These are phyloP conservation scores for Trametes cubensis DNA, from an alignment of 768 basidiomycete genomes.

Conservation along the genomic window DNA sequence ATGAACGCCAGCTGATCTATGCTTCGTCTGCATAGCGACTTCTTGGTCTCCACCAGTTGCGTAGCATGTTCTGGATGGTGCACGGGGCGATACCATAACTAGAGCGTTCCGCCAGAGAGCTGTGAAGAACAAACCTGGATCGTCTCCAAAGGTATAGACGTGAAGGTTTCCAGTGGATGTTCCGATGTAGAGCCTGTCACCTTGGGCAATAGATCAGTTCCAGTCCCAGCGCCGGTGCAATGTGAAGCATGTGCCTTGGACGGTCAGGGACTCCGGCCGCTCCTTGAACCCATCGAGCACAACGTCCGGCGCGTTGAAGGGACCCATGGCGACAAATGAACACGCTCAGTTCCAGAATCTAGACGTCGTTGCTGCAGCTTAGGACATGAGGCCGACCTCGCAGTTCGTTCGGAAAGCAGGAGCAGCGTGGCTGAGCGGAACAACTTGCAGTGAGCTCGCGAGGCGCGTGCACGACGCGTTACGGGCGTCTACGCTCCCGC, in stretches of 20 bases:
- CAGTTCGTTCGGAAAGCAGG: not conserved
- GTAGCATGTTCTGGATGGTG: slow-evolving; percentile 36
- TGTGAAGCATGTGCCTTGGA: slow-evolving; percentile 42
- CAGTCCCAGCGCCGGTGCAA: slow-evolving; percentile 5
- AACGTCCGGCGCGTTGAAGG: slow-evolving; percentile 32
- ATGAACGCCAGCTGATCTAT: slow-evolving; percentile 90
- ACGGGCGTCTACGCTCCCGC: not conserved
- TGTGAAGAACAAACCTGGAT: slow-evolving; percentile 37
- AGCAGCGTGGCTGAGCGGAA: not conserved
- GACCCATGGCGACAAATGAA: slow-evolving; percentile 25
- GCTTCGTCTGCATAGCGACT: slow-evolving; percentile 60
- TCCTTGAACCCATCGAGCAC: slow-evolving; percentile 49
- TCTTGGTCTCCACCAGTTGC: slow-evolving; percentile 65
- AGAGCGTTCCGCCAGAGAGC: slow-evolving; percentile 3
- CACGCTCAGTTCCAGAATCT: not conserved
- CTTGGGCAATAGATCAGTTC: slow-evolving; percentile 33
- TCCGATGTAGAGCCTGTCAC: slow-evolving; percentile 63
- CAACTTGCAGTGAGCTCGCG: not conserved
- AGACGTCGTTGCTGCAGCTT: not conserved
- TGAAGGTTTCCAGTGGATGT: slow-evolving; percentile 58
- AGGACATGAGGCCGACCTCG: not conserved
- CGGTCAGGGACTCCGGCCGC: slow-evolving; percentile 47
- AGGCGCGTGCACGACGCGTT: slow-evolving; percentile 9
- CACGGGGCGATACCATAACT: not conserved
- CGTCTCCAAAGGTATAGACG: slow-evolving; percentile 50